Base-by-base conservation (phyloP, 2,329 filamentous ascomycete genomes). In the Ophiostoma sp. region DNA sequence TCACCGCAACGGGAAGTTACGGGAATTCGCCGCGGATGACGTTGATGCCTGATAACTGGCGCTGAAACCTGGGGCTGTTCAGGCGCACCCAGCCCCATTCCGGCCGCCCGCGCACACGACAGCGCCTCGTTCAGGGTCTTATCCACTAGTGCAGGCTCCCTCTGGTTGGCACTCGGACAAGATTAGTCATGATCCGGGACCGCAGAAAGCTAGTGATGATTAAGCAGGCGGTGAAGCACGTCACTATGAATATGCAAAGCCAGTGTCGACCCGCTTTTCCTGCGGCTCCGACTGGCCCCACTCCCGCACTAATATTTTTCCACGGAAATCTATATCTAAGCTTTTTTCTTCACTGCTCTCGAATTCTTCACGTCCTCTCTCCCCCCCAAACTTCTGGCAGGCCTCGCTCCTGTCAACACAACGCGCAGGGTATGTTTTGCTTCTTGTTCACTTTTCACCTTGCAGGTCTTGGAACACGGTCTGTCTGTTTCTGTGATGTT, bases 381-480 rank as follows among this genome's bases (percentile, higher is more conserved):
- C 66, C 68, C 67, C 67, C 47, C 55, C 12, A 42, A 66, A 60
- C 69, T 70, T 66, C 65, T 16, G 58, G 36, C 55, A 40, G 27
- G 12, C 4, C 3, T 36, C 36, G 52, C 18, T 47, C 45, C 45
- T 16, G 45, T 47, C 68, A 60, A 65, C 58, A 42, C 47, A 47
- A 47, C 63, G 40, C 58, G 40, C 38, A 8, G 40, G 60, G 60
- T 63, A 44, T 42, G 60, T 63, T 11, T 5, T 11, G 7, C 36
- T 42, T 40, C 27, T 38, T 63, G 64, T 62, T 45, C 55, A 27
- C 42, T 63, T 36, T 63, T 47, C 42, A 42, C 66, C 70, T 55
- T 68, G 68, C 66, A 62, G 80, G 83, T 78, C 27, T 27, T 27
- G 80, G 60, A 63, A 63, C 16, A 42, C 60, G 60, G 60, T 63